A percentile compares a stretch with the other conserved stretches of the same genome.
These are phyloP conservation scores for Nadsonia starkeyi-henricii DNA, from an alignment of 1,139 yeast genomes.

Conservation along the genomic window DNA sequence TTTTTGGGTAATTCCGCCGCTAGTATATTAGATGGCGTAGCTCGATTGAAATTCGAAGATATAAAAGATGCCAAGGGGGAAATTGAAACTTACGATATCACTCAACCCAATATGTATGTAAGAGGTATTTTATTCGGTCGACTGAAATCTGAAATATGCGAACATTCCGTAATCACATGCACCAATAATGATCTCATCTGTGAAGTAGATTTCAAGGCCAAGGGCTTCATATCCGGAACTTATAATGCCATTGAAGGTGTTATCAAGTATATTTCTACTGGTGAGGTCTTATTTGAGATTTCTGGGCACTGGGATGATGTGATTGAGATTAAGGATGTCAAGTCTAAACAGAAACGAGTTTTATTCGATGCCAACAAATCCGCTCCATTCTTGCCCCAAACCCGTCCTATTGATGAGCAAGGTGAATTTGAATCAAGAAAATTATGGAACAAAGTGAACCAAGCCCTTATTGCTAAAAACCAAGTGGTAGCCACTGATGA, in stretches of 20 bases:
- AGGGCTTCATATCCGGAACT: constrained; percentile 85
- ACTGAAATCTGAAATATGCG: constrained; percentile 82
- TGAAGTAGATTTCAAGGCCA: constrained; percentile 85
- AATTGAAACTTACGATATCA: constrained; percentile 56
- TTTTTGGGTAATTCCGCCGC: constrained; percentile 94
- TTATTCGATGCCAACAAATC: constrained; percentile 54
- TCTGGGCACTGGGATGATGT: constrained; percentile 90
- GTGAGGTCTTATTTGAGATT: constrained; percentile 48
- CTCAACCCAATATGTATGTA: constrained; percentile 94
- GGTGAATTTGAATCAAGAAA: constrained; percentile 67
- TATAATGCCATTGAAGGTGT: constrained; percentile 80
- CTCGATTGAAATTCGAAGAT: constrained; percentile 56
- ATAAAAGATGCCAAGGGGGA: constrained; percentile 30
- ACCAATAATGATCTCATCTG: constrained; percentile 46
- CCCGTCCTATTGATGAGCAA: constrained; percentile 68
- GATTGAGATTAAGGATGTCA: constrained; percentile 50
- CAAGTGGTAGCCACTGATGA: constrained; percentile 79
- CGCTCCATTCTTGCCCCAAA: constrained; percentile 43
- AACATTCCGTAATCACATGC: constrained; percentile 66
- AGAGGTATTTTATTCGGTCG: constrained; percentile 87
- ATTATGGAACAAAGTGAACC: constrained; percentile 70
- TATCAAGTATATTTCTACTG: constrained; percentile 39
- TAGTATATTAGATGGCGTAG: constrained; percentile 90
- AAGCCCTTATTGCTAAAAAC: constrained; percentile 61
- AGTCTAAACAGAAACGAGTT: constrained; percentile 34